Base-by-base conservation (phyloP, 495 filamentous ascomycete genomes). In the Hypoxylon trugodes region DNA sequence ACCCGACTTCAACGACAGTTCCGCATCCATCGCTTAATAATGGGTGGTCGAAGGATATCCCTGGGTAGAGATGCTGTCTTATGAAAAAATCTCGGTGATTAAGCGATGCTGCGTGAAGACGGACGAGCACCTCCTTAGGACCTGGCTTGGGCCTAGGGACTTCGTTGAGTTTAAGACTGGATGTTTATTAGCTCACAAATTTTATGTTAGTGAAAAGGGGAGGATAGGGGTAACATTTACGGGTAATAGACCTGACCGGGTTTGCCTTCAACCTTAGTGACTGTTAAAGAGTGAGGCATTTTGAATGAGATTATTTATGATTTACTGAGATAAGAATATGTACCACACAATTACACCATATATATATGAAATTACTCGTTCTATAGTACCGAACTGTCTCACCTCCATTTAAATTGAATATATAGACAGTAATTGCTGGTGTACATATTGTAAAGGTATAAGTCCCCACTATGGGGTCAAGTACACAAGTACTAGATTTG, bases 51-150 rank as follows among this genome's bases (percentile, higher is more conserved):
- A 96, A 96, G 12, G 90, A 86, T 56, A 89, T 86, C 46, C 84
- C 87, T 0, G 93, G 93, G 80, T 97, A 97, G 35, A 96, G 86
- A 68, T 92, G 88, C 70, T 94, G 92, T 52, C 93, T 90, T 74
- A 95, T 88, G 81, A 96, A 96, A 67, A 93, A 83, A 74, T 97
- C 93, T 50, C 91, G 89, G 79, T 96, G 93, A 77, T 97, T 97
- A 50, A 97, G 86, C 12, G 93, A 86, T 6, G 88, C 89, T 37
- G 92, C 89, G 26, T 82, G 81, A 69, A 97, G 67, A 56, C 82
- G 83, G 55, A 97, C 68, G 26, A 92, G 79, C 56, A 96, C 74
- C 63, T 95, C 85, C 54, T 75, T 73, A 13, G 84, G 81, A 13
- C 84, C 80, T 4, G 90, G 88, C 32, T 78, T 76, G 24, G 87